phyloP scores from a whole-genome alignment of 2,329 filamentous ascomycete genomes.

The Aspergillus sp. region DNA sequence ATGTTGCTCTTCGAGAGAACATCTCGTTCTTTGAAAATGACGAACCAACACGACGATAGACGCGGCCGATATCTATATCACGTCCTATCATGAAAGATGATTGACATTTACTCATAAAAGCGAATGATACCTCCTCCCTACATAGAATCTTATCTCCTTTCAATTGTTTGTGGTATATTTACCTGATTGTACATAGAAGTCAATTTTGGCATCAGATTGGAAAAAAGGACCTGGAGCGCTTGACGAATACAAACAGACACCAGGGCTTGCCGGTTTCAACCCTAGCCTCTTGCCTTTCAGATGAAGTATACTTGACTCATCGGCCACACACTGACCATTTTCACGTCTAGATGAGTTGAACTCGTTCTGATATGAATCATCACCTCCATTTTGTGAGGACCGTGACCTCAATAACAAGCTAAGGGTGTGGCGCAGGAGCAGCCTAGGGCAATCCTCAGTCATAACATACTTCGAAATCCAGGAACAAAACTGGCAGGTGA shows the following conservation, averaged over 20 bases:
- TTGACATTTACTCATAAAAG: constrained; percentile 10
- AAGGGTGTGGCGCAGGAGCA: constrained; percentile 57
- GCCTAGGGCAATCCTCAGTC: constrained; percentile 46
- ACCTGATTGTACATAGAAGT: constrained; percentile 12
- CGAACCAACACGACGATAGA: constrained; percentile 19
- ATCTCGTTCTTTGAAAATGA: constrained; percentile 69
- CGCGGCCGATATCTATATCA: background rate
- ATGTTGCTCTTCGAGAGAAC: constrained; percentile 86
- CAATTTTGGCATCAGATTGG: background rate
- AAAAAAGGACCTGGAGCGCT: background rate
- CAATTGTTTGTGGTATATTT: background rate
- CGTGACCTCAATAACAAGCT: constrained; percentile 12
- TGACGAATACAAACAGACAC: constrained; percentile 1
- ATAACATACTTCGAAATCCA: background rate
- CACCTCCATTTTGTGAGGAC: background rate
- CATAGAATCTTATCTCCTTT: background rate
- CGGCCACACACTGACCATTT: background rate
- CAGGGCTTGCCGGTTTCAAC: constrained; percentile 41
- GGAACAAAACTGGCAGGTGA: background rate
- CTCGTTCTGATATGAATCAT: background rate
- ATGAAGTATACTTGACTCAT: background rate
- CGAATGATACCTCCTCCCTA: constrained; percentile 13
- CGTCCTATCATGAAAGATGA: constrained; percentile 2
- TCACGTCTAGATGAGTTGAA: background rate
- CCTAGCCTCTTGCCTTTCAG: background rate